These are phyloP conservation scores for Pichia eremophila DNA, from an alignment of 805 yeast genomes.

Conservation along the genomic window DNA sequence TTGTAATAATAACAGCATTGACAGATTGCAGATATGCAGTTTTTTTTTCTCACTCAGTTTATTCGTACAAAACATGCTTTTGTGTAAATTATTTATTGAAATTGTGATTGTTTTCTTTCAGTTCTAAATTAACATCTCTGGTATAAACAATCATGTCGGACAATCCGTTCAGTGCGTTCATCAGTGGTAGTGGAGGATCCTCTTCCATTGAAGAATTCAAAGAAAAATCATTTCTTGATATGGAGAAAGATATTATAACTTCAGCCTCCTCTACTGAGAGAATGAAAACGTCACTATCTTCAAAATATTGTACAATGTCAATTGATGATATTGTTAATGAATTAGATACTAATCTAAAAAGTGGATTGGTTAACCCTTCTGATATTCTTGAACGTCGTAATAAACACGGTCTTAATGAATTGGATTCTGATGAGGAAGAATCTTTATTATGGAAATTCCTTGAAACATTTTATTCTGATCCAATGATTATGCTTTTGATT, in stretches of 20 bases:
- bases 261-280: slow-evolving; percentile 11
- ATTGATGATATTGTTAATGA: slow-evolving; percentile 56
- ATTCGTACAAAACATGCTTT: too few species aligned
- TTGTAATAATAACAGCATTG: too few species aligned
- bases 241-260: slow-evolving; percentile 8
- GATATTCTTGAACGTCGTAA: slow-evolving; percentile 67
- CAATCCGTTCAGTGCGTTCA: slow-evolving; percentile 9
- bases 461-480: slow-evolving; percentile 80
- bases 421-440: slow-evolving; percentile 70
- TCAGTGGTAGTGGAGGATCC: slow-evolving; percentile 3
- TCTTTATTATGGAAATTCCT: slow-evolving; percentile 62
- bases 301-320: slow-evolving; percentile 50
- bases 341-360: slow-evolving; percentile 47
- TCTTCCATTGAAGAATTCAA: slow-evolving; percentile 9
- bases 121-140: too few species aligned
- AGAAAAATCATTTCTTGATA: neutral
- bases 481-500: slow-evolving; percentile 75
- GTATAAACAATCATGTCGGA: slow-evolving; percentile 7
- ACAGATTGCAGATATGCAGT: too few species aligned
- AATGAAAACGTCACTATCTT: slow-evolving; percentile 31
- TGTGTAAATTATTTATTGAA: too few species aligned
- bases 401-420: slow-evolving; percentile 74
- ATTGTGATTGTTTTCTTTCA: too few species aligned
- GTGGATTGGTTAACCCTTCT: slow-evolving; percentile 59
- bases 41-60: too few species aligned